Percentiles rank a stretch among this genome's conserved stretches.
phyloP scores from a whole-genome alignment of 2,329 filamentous ascomycete genomes.

The Arthrobotrys entomopaga region DNA sequence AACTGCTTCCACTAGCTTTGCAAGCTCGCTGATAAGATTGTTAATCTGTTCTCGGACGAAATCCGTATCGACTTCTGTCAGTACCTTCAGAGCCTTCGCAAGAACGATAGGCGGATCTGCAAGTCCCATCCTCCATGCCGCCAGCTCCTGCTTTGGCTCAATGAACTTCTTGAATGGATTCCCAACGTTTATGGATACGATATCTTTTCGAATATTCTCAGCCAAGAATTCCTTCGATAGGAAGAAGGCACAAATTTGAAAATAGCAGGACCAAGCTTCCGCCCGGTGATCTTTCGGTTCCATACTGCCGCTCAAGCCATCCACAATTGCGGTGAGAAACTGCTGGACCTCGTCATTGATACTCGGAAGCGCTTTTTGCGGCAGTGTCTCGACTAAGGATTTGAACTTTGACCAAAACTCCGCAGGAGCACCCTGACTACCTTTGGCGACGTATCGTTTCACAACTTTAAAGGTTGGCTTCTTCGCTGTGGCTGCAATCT shows the following conservation, averaged over 20 bases:
- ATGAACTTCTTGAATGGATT: constrained; percentile 51
- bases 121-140: constrained; percentile 51
- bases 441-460: constrained; percentile 78
- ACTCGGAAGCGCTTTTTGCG: constrained; percentile 68
- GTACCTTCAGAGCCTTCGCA: constrained; percentile 47
- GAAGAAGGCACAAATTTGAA: constrained; percentile 71
- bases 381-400: constrained; percentile 70
- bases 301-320: constrained; percentile 77
- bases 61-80: constrained; percentile 46
- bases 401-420: constrained; percentile 78
- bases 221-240: constrained; percentile 59
- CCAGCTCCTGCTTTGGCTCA: constrained; percentile 41
- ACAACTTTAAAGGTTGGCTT: constrained; percentile 70
- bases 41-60: constrained; percentile 28
- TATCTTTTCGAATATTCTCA: constrained; percentile 39
- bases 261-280: constrained; percentile 79
- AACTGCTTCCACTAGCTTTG: constrained; percentile 32
- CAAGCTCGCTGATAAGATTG: constrained; percentile 31
- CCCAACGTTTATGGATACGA: constrained; percentile 41
- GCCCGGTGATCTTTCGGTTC: constrained; percentile 76
- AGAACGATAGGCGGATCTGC: constrained; percentile 42
- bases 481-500: constrained; percentile 64
- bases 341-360: constrained; percentile 68
- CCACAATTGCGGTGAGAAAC: constrained; percentile 74
- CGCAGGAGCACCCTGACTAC: constrained; percentile 79